Evolutionary conservation across 768 basidiomycete genomes (phyloP).

Genomic region (Agrocybe praecox): DNA sequence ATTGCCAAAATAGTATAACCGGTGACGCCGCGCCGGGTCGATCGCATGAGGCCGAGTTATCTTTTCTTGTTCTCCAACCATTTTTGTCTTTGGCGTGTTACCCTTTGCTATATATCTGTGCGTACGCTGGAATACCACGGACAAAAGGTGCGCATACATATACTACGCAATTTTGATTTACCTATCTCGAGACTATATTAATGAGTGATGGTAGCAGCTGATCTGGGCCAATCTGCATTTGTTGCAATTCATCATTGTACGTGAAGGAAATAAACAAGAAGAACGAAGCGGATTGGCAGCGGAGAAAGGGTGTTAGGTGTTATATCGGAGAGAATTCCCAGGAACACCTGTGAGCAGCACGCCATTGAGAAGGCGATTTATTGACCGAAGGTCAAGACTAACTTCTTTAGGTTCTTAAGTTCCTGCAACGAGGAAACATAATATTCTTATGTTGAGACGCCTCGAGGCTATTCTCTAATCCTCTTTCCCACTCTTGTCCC

Average conservation of each 20-base stretch:
- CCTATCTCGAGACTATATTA: not conserved
- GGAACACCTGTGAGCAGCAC: not conserved
- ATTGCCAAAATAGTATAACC: not conserved
- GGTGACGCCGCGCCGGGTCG: not conserved
- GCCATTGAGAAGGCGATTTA: not conserved
- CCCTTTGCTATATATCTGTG: not conserved
- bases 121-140: not conserved
- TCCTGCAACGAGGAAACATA: constrained; percentile 8
- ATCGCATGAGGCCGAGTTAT: not conserved
- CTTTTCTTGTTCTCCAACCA: not conserved
- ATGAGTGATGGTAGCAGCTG: not conserved
- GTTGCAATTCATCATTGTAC: not conserved
- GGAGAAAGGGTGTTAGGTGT: not conserved
- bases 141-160: not conserved
- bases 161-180: not conserved
- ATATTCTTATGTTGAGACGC: constrained; percentile 14
- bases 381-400: constrained; percentile 5
- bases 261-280: not conserved
- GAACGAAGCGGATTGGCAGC: not conserved
- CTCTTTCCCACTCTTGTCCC: not conserved
- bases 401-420: not conserved
- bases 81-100: not conserved
- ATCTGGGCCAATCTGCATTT: not conserved
- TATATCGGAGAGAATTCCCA: not conserved
- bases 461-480: constrained; percentile 17